Base-by-base conservation (phyloP, 2,329 filamentous ascomycete genomes). In the Trichoderma cornu-damae region DNA sequence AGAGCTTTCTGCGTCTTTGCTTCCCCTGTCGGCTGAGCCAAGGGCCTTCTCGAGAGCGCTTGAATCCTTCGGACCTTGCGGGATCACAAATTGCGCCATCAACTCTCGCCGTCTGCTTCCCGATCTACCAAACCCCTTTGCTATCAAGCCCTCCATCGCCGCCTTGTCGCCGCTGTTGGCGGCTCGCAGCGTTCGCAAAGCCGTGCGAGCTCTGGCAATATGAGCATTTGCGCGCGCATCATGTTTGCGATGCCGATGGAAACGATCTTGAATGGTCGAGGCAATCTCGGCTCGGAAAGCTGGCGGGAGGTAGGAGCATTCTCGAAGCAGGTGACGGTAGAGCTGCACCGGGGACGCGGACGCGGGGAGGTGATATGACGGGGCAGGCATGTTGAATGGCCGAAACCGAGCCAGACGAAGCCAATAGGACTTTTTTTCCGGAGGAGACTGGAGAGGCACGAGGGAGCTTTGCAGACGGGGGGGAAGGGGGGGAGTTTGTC, bases 251-350 rank as follows among this genome's bases (percentile, higher is more conserved):
- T 76, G 69, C 3, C 68, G 68, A n/a, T 73, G 74, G 64, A 83
- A 85, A 32, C 75, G 74, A 6, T 63, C 59, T 50, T 71, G 70
- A 44, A 85, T 77, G 32, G 72, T 72, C 6, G 70, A 63, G 44
- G 71, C 66, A 53, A 81, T 69, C 54, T 72, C 76, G 2, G 70
- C 67, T 37, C 76, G 77, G 59, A 79, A 79, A 37, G 77, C 68
- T 2, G 74, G 73, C 1, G 82, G 82, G 2, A 86, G 77, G 65
- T 87, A 87, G 26, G 79, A 78, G 37, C 76, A 73, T 71, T 85
- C 82, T 59, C 84, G 81, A 34, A 86, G 79, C 20, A 86, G 71
- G 58, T 81, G 76, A 57, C 84, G 78, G 67, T 84, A 86, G 46
- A 83, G 68, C 62, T 70, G 65, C n/a, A 67, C 59, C 34, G 67